Percentiles rank a stretch among this genome's conserved stretches.
These are phyloP conservation scores for Suillus occidentalis DNA, from an alignment of 768 basidiomycete species.

Conservation along the genomic window DNA sequence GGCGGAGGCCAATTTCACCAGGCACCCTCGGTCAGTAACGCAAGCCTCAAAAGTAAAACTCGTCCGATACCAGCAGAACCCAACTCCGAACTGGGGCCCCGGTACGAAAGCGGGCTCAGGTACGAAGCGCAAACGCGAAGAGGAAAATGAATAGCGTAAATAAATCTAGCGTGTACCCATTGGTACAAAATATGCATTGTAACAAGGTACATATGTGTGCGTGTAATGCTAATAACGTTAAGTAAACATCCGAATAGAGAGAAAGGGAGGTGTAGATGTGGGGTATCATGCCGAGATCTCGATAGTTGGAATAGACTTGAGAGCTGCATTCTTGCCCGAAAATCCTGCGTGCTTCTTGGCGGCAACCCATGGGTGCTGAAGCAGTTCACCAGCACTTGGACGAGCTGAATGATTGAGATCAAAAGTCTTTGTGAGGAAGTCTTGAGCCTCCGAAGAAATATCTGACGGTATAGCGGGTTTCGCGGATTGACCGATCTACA, in stretches of 20 bases:
- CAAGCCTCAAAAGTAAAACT: constrained; percentile 68
- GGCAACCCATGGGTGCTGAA: constrained; percentile 72
- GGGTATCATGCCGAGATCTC: constrained; percentile 27
- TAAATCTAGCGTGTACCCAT: neutral
- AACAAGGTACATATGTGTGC: neutral
- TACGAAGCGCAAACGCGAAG: constrained; percentile 30
- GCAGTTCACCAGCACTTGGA: constrained; percentile 74
- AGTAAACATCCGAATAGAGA: neutral
- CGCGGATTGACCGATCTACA: constrained; percentile 87
- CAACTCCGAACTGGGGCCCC: constrained; percentile 92
- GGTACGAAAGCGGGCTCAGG: constrained; percentile 57
- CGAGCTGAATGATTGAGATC: constrained; percentile 80
- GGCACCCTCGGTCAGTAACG: constrained; percentile 65
- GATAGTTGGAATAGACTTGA: constrained; percentile 26
- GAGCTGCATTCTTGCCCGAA: constrained; percentile 23
- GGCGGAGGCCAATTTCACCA: constrained; percentile 68
- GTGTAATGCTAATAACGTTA: neutral
- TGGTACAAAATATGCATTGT: constrained; percentile 1
- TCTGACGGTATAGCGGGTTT: constrained; percentile 89
- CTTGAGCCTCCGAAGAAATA: constrained; percentile 84
- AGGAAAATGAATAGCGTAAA: constrained; percentile 13
- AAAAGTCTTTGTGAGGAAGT: constrained; percentile 85
- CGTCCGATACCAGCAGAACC: constrained; percentile 90
- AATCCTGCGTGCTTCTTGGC: constrained; percentile 32
- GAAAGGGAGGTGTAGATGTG: neutral